phyloP scores from a whole-genome alignment of 2,329 filamentous ascomycete species.

The Aspergillus sp. region DNA sequence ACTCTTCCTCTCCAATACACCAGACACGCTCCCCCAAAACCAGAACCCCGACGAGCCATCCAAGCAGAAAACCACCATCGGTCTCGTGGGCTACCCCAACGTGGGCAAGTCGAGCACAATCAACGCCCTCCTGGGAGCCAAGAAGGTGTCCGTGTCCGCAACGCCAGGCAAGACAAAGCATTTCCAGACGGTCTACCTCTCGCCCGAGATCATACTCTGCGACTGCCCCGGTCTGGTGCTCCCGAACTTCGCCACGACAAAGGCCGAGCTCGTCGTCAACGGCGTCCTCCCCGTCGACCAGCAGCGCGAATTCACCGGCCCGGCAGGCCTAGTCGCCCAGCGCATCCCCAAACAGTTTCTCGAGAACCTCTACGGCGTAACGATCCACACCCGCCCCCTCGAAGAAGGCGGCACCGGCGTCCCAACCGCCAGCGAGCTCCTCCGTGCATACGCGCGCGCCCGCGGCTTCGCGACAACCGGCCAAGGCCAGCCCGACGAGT shows the following conservation, averaged over 20 bases:
- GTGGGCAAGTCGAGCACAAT: slow-evolving; percentile 99
- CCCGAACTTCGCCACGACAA: slow-evolving; percentile 93
- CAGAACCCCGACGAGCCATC: slow-evolving; percentile 37
- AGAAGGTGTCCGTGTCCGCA: slow-evolving; percentile 95
- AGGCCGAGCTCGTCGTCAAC: slow-evolving; percentile 91
- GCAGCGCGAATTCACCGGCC: slow-evolving; percentile 83
- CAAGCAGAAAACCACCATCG: slow-evolving; percentile 70
- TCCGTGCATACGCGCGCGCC: slow-evolving; percentile 77
- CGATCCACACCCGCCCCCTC: slow-evolving; percentile 65
- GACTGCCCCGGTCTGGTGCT: slow-evolving; percentile 98
- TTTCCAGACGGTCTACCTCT: slow-evolving; percentile 95
- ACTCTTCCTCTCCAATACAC: slow-evolving; percentile 71
- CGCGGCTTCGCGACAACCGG: slow-evolving; percentile 86
- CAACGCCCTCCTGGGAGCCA: slow-evolving; percentile 95
- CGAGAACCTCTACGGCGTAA: slow-evolving; percentile 89
- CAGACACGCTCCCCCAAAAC: slow-evolving; percentile 39
- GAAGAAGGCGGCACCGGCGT: slow-evolving; percentile 90
- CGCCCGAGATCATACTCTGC: slow-evolving; percentile 79
- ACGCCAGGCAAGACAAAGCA: slow-evolving; percentile 99
- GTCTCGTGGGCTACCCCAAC: slow-evolving; percentile 94
- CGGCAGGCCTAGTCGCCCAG: slow-evolving; percentile 69
- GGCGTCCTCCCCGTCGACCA: slow-evolving; percentile 95
- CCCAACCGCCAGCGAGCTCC: slow-evolving; percentile 74
- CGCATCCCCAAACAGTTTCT: slow-evolving; percentile 82
- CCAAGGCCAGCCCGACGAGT: slow-evolving; percentile 85